Conservation (phyloP, 495 filamentous ascomycete species). For the Lichina pygmaea region DNA sequence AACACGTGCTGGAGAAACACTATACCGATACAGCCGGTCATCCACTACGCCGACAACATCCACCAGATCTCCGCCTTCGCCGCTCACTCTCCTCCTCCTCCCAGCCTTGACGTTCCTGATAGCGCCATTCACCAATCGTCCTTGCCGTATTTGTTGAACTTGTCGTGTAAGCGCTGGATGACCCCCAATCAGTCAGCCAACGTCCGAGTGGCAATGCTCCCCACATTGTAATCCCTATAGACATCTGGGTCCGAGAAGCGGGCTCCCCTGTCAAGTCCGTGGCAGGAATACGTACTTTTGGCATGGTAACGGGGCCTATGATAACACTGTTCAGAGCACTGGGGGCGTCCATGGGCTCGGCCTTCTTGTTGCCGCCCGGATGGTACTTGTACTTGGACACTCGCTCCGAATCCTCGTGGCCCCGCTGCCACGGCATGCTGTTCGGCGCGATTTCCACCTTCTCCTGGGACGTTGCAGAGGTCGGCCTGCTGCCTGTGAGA, state of each 20-base stretch:
- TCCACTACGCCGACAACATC: too few species aligned
- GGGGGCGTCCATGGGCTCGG: conserved; percentile 63
- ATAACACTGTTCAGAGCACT: conserved; percentile 85
- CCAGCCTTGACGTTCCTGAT: too few species aligned
- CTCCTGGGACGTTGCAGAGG: conserved; percentile 55
- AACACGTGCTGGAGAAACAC: too few species aligned
- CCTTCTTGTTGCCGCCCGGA: conserved; percentile 57
- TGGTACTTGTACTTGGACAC: conserved; percentile 79
- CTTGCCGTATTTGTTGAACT: conserved; percentile 98
- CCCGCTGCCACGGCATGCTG: conserved; percentile 74
- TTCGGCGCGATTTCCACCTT: conserved; percentile 41
- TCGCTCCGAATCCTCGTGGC: conserved; percentile 19
- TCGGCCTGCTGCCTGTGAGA: conserved; percentile 50
- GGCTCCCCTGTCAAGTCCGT: not conserved
- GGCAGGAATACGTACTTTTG: conserved; percentile 33
- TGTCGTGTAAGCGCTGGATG: conserved; percentile 58
- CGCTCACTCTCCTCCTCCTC: too few species aligned
- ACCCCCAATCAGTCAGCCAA: not conserved
- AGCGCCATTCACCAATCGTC: conserved; percentile 16
- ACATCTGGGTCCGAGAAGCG: not conserved
- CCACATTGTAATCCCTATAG: too few species aligned
- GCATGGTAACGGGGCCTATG: conserved; percentile 72
- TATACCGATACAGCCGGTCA: too few species aligned
- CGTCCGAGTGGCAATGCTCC: too few species aligned
- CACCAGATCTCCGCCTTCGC: too few species aligned